Conservation (phyloP, 31 red algal species). For the Odonthalia washingtoniensis region DNA sequence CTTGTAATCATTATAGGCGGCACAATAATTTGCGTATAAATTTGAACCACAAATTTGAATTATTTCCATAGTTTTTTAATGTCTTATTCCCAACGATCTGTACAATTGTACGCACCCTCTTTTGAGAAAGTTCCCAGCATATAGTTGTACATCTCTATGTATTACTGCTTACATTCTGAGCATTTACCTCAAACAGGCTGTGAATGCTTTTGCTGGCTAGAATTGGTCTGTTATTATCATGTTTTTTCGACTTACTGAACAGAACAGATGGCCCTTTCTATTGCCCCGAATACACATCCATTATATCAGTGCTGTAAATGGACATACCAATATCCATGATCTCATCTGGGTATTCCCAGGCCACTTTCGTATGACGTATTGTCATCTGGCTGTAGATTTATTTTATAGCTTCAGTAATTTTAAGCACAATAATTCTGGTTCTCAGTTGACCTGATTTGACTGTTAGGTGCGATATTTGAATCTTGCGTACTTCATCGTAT, state of each 20-base stretch:
- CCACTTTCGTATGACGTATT: slow-evolving; percentile 34
- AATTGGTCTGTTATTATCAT: neutral
- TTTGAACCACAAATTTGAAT: slow-evolving; percentile 27
- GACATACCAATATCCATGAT: slow-evolving; percentile 36
- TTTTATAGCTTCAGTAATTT: slow-evolving; percentile 24
- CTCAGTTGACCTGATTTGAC: neutral
- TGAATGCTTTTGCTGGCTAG: slow-evolving; percentile 9
- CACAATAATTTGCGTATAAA: slow-evolving; percentile 34
- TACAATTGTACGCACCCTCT: slow-evolving; percentile 49
- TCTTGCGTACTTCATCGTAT: slow-evolving; percentile 34
- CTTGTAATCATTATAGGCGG: slow-evolving; percentile 41
- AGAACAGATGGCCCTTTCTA: slow-evolving; percentile 35
- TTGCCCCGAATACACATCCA: slow-evolving; percentile 48
- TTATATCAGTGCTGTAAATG: slow-evolving; percentile 36
- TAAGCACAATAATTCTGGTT: neutral
- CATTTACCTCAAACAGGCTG: neutral
- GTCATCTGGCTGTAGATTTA: slow-evolving; percentile 39
- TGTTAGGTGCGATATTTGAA: neutral
- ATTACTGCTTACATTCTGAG: slow-evolving; percentile 4
- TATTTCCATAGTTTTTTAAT: slow-evolving; percentile 59
- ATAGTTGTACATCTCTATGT: neutral
- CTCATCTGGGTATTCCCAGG: slow-evolving; percentile 31
- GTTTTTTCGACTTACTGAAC: slow-evolving; percentile 25
- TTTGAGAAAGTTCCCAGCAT: slow-evolving; percentile 46
- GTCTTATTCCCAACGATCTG: slow-evolving; percentile 7